phyloP scores from a whole-genome alignment of 2,329 filamentous ascomycete species.

The Venturia asperata region DNA sequence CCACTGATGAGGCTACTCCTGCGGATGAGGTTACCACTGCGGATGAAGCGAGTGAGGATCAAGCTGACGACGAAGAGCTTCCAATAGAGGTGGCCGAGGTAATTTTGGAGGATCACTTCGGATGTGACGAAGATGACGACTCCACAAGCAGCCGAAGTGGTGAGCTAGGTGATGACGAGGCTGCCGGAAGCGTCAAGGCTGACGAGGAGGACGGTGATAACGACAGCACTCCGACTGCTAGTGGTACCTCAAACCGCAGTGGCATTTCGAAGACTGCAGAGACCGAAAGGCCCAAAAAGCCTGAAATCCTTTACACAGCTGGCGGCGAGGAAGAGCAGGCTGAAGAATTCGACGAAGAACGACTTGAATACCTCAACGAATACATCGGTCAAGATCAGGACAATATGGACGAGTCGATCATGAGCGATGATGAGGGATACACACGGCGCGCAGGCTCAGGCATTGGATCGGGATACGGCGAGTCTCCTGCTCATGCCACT shows the following conservation, averaged over 20 bases:
- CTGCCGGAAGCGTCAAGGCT: background rate
- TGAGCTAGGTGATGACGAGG: background rate
- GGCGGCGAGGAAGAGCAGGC: background rate
- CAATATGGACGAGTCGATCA: background rate
- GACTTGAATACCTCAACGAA: background rate
- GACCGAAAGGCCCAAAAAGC: background rate
- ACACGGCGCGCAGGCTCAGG: background rate
- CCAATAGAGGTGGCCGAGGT: background rate
- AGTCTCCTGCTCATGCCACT: background rate
- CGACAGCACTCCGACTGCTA: constrained; percentile 3
- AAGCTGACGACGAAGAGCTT: background rate
- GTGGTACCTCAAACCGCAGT: background rate
- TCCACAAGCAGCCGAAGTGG: background rate
- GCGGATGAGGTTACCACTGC: background rate
- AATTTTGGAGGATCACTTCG: background rate
- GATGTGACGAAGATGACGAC: background rate
- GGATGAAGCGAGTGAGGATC: background rate
- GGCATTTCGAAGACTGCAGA: background rate
- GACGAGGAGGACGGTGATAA: background rate
- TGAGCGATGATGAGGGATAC: constrained; percentile 7
- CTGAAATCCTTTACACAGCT: background rate
- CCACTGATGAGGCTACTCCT: background rate
- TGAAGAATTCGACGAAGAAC: constrained; percentile 1
- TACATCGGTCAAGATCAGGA: background rate
- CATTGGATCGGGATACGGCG: background rate